phyloP scores from a whole-genome alignment of 768 basidiomycete species.

The Rubroboletus pulcherrimus region DNA sequence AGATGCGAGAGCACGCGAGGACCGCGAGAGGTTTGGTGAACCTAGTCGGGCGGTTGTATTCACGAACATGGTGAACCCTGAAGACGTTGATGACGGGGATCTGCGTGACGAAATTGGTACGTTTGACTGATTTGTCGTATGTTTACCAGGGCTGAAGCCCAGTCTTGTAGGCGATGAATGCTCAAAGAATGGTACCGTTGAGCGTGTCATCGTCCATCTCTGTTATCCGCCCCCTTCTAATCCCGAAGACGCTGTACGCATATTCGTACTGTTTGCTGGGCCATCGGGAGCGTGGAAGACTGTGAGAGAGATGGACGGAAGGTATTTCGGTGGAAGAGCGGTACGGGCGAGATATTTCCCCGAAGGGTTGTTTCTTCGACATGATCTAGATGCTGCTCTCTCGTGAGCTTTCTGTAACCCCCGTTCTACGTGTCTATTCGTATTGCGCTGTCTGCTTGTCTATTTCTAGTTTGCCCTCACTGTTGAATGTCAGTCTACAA shows the following conservation, averaged over 20 bases:
- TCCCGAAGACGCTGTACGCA: slow-evolving; percentile 79
- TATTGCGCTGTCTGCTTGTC: not conserved
- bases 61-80: slow-evolving; percentile 82
- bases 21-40: slow-evolving; percentile 79
- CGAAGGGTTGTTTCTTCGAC: slow-evolving; percentile 50
- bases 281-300: slow-evolving; percentile 96
- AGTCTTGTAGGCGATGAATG: slow-evolving; percentile 73
- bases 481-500: not conserved
- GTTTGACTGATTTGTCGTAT: slow-evolving; percentile 18
- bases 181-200: slow-evolving; percentile 86
- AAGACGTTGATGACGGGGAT: slow-evolving; percentile 84
- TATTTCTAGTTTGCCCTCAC: not conserved
- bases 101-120: slow-evolving; percentile 83
- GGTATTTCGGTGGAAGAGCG: slow-evolving; percentile 84
- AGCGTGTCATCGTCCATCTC: slow-evolving; percentile 81
- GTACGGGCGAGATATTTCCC: slow-evolving; percentile 83
- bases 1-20: slow-evolving; percentile 72
- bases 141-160: not conserved
- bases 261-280: slow-evolving; percentile 89
- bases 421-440: not conserved
- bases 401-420: slow-evolving; percentile 7
- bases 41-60: slow-evolving; percentile 87
- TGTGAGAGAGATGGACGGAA: slow-evolving; percentile 87
- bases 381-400: slow-evolving; percentile 45
- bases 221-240: slow-evolving; percentile 63